These are phyloP conservation scores for Amanita pseudoporphyria DNA, from an alignment of 768 basidiomycete species.

Conservation along the genomic window DNA sequence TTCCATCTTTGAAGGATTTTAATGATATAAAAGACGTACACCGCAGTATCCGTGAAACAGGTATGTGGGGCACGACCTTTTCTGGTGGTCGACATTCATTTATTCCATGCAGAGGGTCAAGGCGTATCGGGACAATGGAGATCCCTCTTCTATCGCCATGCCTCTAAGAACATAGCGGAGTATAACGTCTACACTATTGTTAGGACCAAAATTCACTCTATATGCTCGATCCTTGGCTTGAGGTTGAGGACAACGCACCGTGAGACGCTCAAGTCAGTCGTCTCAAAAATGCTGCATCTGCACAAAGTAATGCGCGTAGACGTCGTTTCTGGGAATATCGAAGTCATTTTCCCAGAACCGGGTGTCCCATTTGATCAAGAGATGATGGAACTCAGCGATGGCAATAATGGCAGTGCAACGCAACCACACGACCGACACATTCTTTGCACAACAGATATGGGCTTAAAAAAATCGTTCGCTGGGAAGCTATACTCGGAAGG, in stretches of 20 bases:
- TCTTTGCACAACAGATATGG: constrained; percentile 2
- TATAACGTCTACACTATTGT: not conserved
- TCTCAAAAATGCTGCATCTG: not conserved
- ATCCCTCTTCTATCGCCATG: not conserved
- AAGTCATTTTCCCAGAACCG: not conserved
- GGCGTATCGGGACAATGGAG: not conserved
- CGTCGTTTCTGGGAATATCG: not conserved
- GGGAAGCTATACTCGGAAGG: not conserved
- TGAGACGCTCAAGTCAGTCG: not conserved
- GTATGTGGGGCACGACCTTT: not conserved
- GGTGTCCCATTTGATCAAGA: not conserved
- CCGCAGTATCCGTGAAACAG: not conserved
- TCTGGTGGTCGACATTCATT: not conserved
- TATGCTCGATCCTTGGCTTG: not conserved
- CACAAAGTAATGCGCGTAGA: not conserved
- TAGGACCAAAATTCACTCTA: not conserved
- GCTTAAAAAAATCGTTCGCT: not conserved
- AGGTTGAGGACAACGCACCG: not conserved
- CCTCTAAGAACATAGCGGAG: not conserved
- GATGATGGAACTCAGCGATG: not conserved
- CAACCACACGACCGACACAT: not conserved
- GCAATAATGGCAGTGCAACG: not conserved
- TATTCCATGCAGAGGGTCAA: not conserved
- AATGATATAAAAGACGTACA: not conserved
- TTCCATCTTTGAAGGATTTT: not conserved